These are phyloP conservation scores for Xylariales sp. DNA, from an alignment of 2,329 filamentous ascomycete species.

Conservation along the genomic window DNA sequence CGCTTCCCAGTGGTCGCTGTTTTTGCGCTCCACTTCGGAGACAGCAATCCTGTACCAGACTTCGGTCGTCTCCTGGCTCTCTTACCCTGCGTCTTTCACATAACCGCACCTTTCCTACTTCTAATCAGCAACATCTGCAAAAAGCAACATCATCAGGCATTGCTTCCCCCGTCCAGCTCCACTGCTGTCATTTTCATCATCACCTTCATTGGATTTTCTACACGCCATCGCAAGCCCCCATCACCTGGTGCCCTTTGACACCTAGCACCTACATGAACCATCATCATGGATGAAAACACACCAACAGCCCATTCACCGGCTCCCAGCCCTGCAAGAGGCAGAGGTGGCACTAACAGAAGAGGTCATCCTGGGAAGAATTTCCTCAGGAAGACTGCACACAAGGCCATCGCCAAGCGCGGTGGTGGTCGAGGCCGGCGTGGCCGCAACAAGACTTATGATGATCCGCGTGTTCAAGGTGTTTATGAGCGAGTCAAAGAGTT, in stretches of 20 bases:
- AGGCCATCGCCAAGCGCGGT: conserved; percentile 17
- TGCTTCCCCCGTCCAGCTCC: conserved; percentile 1
- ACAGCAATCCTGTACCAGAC: conserved; percentile 2
- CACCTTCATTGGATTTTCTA: conserved; percentile 4
- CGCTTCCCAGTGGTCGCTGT: conserved; percentile 1
- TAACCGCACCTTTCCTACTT: neutral
- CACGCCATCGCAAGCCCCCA: conserved; percentile 1
- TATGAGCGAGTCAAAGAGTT: conserved; percentile 63
- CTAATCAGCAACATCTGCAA: neutral
- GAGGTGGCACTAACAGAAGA: conserved; percentile 25
- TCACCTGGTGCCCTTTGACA: conserved; percentile 11
- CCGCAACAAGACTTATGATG: conserved; percentile 52
- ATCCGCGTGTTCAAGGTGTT: conserved; percentile 50
- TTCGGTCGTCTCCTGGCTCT: conserved; percentile 4
- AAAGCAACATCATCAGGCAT: neutral
- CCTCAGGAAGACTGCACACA: conserved; percentile 23
- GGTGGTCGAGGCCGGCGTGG: conserved; percentile 31
- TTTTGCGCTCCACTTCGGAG: neutral
- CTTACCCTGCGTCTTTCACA: conserved; percentile 10
- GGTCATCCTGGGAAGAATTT: conserved; percentile 1
- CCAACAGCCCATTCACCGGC: conserved; percentile 24
- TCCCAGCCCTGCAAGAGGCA: conserved; percentile 26
- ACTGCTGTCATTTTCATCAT: too few relatives aligned
- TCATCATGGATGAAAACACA: conserved; percentile 24
- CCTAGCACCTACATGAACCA: conserved; percentile 15